Conservation (phyloP, 352 stramenopile species). For the Globisporangium paroecandrum region DNA sequence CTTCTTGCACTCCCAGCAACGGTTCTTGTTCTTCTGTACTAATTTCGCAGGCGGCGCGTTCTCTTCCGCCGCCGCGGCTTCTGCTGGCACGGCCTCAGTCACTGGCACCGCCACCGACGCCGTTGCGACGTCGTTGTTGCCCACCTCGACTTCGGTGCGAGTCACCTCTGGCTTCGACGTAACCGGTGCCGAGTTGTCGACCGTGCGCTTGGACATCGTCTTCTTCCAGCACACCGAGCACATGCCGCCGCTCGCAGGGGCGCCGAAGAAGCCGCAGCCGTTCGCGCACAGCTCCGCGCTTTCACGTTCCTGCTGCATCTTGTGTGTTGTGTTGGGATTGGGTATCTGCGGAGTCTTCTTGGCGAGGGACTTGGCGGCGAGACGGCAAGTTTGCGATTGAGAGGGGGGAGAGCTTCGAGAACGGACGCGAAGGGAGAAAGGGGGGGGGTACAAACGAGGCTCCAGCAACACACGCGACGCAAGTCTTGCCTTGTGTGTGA, state of each 20-base stretch:
- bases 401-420: constrained; percentile 4
- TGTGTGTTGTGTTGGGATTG: constrained; percentile 12
- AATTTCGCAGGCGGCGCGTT: constrained; percentile 27
- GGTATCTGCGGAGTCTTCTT: background rate
- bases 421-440: constrained; percentile 1
- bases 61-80: constrained; percentile 19
- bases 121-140: background rate
- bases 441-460: constrained; percentile 6
- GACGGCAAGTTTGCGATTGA: constrained; percentile 6
- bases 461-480: background rate
- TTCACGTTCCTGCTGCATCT: constrained; percentile 82
- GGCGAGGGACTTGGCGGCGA: background rate
- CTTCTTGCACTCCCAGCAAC: constrained; percentile 91
- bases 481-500: background rate
- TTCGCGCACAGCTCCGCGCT: constrained; percentile 68
- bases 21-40: constrained; percentile 89
- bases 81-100: constrained; percentile 2
- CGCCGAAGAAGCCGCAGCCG: constrained; percentile 79
- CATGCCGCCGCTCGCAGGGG: constrained; percentile 65
- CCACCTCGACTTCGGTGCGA: constrained; percentile 15
- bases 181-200: constrained; percentile 27
- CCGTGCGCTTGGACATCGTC: constrained; percentile 71
- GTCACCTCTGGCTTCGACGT: constrained; percentile 18
- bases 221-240: constrained; percentile 87
- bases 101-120: background rate